Evolutionary conservation across 306 rosid species (phyloP).

Genomic region (Cicer chorassanicum): DNA sequence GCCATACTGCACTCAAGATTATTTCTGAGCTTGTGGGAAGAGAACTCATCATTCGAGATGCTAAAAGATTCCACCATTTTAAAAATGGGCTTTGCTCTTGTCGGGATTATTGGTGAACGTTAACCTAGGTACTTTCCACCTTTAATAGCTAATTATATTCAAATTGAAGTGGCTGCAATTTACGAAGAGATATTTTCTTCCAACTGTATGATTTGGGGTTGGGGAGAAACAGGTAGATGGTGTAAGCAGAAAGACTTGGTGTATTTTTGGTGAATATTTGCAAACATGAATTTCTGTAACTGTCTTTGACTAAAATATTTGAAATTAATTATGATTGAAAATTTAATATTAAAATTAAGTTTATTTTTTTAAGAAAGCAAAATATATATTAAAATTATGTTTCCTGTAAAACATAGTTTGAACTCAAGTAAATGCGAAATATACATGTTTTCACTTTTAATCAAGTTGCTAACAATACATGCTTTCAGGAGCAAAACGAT

Average conservation of each 20-base stretch:
- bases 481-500: neutral
- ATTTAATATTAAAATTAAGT: neutral
- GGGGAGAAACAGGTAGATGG: no score
- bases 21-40: slow-evolving; percentile 34
- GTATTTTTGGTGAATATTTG: no score
- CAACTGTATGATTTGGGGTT: no score
- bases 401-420: neutral
- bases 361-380: no score
- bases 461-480: neutral
- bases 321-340: neutral
- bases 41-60: slow-evolving; percentile 33
- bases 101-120: slow-evolving; percentile 56
- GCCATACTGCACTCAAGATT: slow-evolving; percentile 32
- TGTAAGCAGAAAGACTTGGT: no score
- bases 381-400: neutral
- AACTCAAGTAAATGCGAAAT: neutral
- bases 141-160: slow-evolving; percentile 7
- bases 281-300: neutral
- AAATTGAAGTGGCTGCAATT: neutral
- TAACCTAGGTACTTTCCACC: slow-evolving; percentile 44
- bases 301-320: neutral
- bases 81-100: slow-evolving; percentile 55
- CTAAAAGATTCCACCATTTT: slow-evolving; percentile 47
- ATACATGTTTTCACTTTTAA: slow-evolving; percentile 10
- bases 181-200: no score